A percentile compares a stretch with the other conserved stretches of the same genome.
Conservation (phyloP, 1,284 basidiomycete genomes). For the Ceratobasidium sp. region DNA sequence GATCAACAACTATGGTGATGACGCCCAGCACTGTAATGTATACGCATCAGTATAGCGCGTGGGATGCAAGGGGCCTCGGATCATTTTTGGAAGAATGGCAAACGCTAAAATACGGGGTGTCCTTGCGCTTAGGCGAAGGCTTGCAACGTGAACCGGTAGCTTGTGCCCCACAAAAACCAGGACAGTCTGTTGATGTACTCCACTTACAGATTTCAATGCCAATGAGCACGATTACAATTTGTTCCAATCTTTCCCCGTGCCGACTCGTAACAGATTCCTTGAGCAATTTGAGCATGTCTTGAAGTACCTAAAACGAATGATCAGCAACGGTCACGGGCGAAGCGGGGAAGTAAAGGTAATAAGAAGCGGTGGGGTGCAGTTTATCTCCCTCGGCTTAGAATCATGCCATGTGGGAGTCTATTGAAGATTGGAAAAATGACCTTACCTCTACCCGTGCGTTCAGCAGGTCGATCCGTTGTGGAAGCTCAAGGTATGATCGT, state of each 20-base stretch:
- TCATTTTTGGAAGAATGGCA: background rate
- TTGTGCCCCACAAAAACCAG: too few relatives aligned
- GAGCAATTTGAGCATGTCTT: conserved; percentile 94
- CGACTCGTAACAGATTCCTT: conserved; percentile 93
- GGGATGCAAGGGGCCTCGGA: background rate
- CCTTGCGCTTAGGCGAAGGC: too few relatives aligned
- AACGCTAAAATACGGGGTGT: too few relatives aligned
- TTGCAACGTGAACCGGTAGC: too few relatives aligned
- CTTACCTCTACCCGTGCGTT: conserved; percentile 90
- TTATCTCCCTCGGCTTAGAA: background rate
- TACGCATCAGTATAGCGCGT: conserved; percentile 38
- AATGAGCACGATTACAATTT: conserved; percentile 92
- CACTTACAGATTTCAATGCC: conserved; percentile 79
- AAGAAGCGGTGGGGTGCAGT: conserved; percentile 6
- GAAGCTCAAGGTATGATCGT: conserved; percentile 91
- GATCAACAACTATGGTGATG: conserved; percentile 72
- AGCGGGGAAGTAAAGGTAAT: conserved; percentile 17
- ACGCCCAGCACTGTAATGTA: conserved; percentile 64
- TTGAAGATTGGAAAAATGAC: background rate
- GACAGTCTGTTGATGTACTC: background rate
- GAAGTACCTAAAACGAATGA: conserved; percentile 69
- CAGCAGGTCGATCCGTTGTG: conserved; percentile 88
- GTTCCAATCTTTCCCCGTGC: conserved; percentile 92
- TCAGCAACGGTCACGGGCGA: conserved; percentile 19
- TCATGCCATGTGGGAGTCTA: background rate